Percentiles rank a stretch among this genome's conserved stretches.
Evolutionary conservation across 495 filamentous ascomycete species (phyloP).

Genomic region (Parmelia sp.): DNA sequence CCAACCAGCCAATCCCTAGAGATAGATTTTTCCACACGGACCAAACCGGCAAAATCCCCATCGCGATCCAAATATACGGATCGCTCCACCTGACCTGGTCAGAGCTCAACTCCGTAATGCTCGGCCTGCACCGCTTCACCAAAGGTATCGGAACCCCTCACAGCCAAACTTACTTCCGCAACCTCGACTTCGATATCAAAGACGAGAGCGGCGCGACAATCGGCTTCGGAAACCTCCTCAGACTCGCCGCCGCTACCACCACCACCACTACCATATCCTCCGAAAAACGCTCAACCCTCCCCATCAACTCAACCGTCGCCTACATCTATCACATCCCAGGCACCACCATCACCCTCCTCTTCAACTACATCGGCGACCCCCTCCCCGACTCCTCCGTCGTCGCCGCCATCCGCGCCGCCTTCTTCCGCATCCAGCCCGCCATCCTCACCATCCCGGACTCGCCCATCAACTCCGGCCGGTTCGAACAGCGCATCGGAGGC

Average conservation of each 20-base stretch:
- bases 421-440: background rate
- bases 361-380: background rate
- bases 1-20: background rate
- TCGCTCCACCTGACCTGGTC: background rate
- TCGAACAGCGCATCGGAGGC: background rate
- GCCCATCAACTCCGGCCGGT: background rate
- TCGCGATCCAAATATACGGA: background rate
- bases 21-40: background rate
- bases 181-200: background rate
- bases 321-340: background rate
- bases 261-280: background rate
- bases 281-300: background rate
- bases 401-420: background rate
- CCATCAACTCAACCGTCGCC: background rate
- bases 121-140: background rate
- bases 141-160: background rate
- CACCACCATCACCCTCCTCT: background rate
- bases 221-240: background rate
- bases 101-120: background rate
- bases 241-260: background rate
- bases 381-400: background rate
- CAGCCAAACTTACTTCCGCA: background rate
- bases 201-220: background rate
- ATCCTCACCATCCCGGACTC: background rate
- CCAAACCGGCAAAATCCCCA: background rate